Evolutionary conservation across 2,329 filamentous ascomycete genomes (phyloP).

Genomic region (Aspergillus sp.): DNA sequence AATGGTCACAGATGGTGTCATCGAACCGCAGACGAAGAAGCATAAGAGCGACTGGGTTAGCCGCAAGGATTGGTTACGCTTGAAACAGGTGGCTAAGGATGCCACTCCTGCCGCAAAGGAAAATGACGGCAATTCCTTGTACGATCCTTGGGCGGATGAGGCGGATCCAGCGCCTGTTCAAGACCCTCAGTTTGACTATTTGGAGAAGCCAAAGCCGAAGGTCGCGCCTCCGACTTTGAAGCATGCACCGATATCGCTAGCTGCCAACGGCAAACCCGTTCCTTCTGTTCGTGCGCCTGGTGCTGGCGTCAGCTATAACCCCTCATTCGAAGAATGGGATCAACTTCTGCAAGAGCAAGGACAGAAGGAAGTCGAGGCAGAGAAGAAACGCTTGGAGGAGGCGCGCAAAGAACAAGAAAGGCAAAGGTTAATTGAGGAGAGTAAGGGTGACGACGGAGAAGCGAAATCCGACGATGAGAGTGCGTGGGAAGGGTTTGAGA

Average conservation of each 20-base stretch:
- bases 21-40: constrained; percentile 61
- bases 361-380: constrained; percentile 67
- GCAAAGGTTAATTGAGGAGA: constrained; percentile 62
- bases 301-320: constrained; percentile 88
- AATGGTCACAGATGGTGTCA: constrained; percentile 63
- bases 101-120: constrained; percentile 35
- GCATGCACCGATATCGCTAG: constrained; percentile 68
- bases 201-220: constrained; percentile 57
- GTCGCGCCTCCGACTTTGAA: constrained; percentile 69
- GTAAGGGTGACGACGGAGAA: constrained; percentile 66
- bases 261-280: constrained; percentile 70
- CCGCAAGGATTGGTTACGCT: constrained; percentile 69
- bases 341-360: constrained; percentile 65
- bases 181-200: constrained; percentile 53
- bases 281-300: constrained; percentile 71
- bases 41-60: constrained; percentile 71
- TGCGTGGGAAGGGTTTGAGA: constrained; percentile 84
- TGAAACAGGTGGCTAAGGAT: constrained; percentile 73
- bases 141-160: constrained; percentile 69
- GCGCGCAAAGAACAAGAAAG: constrained; percentile 60
- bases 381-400: constrained; percentile 62
- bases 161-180: constrained; percentile 35
- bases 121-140: constrained; percentile 50
- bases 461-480: constrained; percentile 77
- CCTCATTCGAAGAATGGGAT: constrained; percentile 77